Evolutionary conservation across 2,329 filamentous ascomycete species (phyloP), one percentile per base, ranked within the genome.

Genomic region (Arthrobotrys musiformis): DNA sequence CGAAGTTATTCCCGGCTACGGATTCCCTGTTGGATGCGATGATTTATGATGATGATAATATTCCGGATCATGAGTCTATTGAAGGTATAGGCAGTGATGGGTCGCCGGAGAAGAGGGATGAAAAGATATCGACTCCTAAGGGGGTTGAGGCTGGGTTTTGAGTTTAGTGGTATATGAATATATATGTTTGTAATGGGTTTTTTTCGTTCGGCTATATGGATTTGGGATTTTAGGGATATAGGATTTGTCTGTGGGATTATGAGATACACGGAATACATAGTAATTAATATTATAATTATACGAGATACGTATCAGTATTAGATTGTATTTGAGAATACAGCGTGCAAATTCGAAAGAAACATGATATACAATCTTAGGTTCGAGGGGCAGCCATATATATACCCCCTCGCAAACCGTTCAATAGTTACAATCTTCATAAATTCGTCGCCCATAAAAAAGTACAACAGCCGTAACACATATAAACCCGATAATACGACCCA

Each of bases 1-100:
- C 67, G 0, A 33, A 24, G 24, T n/a, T 78, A 4, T 70, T 60
- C 42, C 67, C 74, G 4, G 74, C 72, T 44, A 40, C n/a, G 8
- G 56, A 48, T 4, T 78, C 74, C 1, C n/a, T 44, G 26, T 37
- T 78, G 19, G 50, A 61, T 28, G 28, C 52, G 22, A 67, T 54
- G 19, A 56, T 72, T 28, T 72, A 68, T 33, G 73, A 70, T n/a
- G 73, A 78, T 46, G 35, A 30, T 37, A 50, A 52, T 22, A 2
- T 56, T 15, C 70, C 52, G 17, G 72, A 76, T 26, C 64, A 60
- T 15, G 64, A 64, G 50, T 70, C 64, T n/a, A 76, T 76, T 37
- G 72, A 76, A 17, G 72, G 72, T 4, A 33, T 70, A 0, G 72
- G 40, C 13, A 68, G 70, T n/a, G 70, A 70, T 44, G 64, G 58